These are phyloP conservation scores for Nannochloris sp. DNA, from an alignment of 139 green algal species.

Conservation along the genomic window DNA sequence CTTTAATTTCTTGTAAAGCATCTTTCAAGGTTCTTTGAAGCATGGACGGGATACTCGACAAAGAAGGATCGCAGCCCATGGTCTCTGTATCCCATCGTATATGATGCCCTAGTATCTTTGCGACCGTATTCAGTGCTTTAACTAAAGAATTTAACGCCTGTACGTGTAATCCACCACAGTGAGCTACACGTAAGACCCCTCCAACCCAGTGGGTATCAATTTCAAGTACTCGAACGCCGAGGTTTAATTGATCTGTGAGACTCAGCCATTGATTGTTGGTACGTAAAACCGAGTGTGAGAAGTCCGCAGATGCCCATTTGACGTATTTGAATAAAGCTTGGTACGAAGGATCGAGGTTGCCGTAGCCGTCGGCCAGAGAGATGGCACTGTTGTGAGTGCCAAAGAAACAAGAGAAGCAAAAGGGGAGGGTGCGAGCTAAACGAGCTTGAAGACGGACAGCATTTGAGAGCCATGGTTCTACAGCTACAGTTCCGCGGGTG, in stretches of 20 bases:
- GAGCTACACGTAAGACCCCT: conserved; percentile 53
- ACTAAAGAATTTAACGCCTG: conserved; percentile 47
- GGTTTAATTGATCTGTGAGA: conserved; percentile 65
- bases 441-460: conserved; percentile 34
- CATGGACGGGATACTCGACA: conserved; percentile 50
- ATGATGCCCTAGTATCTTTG: conserved; percentile 38
- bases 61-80: conserved; percentile 58
- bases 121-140: conserved; percentile 43
- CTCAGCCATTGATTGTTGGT: conserved; percentile 69
- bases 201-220: conserved; percentile 72
- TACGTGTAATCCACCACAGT: conserved; percentile 67
- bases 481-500: conserved; percentile 36
- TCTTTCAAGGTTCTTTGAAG: conserved; percentile 48
- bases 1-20: conserved; percentile 44
- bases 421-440: conserved; percentile 32
- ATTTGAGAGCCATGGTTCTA: conserved; percentile 46
- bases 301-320: conserved; percentile 21
- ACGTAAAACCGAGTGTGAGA: conserved; percentile 18
- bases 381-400: conserved; percentile 74
- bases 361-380: conserved; percentile 66
- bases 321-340: conserved; percentile 50
- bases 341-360: conserved; percentile 54
- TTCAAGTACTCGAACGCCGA: conserved; percentile 64
- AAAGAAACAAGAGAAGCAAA: conserved; percentile 42
- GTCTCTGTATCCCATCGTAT: conserved; percentile 70